phyloP scores from a whole-genome alignment of 2,329 filamentous ascomycete genomes.

The Fusarium floridanum region DNA sequence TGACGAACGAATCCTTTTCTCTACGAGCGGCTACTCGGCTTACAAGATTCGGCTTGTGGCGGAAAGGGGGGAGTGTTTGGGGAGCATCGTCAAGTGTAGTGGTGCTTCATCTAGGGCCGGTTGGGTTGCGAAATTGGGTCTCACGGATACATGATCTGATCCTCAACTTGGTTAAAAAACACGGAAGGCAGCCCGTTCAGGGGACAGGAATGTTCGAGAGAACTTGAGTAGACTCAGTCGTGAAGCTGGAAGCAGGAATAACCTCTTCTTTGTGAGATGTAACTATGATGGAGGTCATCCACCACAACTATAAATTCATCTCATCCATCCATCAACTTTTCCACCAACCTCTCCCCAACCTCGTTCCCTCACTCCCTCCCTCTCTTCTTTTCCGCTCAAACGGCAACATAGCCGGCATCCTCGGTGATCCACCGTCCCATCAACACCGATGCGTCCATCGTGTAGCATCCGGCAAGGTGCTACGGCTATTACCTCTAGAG shows the following conservation, averaged over 20 bases:
- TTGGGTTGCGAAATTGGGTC: neutral
- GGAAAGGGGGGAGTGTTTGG: slow-evolving; percentile 5
- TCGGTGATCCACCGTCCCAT: slow-evolving; percentile 27
- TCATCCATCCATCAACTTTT: slow-evolving; percentile 5
- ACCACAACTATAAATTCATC: slow-evolving; percentile 26
- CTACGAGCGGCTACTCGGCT: neutral
- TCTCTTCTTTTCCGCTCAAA: neutral
- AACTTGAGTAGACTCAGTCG: neutral
- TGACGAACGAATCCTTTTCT: neutral
- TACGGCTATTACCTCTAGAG: neutral
- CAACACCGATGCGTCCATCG: slow-evolving; percentile 19
- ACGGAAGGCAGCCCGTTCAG: neutral
- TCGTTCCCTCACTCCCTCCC: neutral
- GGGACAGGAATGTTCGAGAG: neutral
- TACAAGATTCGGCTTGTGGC: neutral
- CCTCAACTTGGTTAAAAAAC: neutral
- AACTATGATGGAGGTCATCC: slow-evolving; percentile 11
- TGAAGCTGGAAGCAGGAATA: neutral
- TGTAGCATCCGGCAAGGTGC: slow-evolving; percentile 1
- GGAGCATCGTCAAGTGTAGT: slow-evolving; percentile 1
- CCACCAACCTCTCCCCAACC: neutral
- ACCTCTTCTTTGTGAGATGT: slow-evolving; percentile 7
- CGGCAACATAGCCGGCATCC: neutral
- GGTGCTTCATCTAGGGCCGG: neutral
- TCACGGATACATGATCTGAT: slow-evolving; percentile 1